A percentile compares a stretch with the other conserved stretches of the same genome.
phyloP scores from a whole-genome alignment of 1,284 basidiomycete species.

The Rhodotorula mucilaginosa region DNA sequence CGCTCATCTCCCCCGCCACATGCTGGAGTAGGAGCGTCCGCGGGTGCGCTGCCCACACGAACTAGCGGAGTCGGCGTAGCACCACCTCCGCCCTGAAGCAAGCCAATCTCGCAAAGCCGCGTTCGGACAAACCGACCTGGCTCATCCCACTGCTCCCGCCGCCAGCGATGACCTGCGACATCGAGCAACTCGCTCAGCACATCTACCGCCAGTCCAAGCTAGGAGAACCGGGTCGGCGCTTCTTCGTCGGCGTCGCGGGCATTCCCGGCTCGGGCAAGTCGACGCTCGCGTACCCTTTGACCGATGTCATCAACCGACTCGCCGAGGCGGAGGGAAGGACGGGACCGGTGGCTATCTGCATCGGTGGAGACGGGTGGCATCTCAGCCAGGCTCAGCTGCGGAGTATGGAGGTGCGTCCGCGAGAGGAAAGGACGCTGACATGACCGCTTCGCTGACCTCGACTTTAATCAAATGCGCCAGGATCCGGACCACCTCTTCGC shows the following conservation, averaged over 20 bases:
- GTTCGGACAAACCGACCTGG: too few relatives aligned
- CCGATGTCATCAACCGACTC: background rate
- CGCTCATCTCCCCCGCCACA: too few relatives aligned
- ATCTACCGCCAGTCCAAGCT: background rate
- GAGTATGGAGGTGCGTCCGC: background rate
- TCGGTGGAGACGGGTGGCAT: background rate
- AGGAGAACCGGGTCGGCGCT: background rate
- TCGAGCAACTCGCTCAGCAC: background rate
- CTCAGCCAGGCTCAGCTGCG: background rate
- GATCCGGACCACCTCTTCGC: background rate
- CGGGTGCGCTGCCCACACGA: too few relatives aligned
- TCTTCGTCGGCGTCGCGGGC: background rate
- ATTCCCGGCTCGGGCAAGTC: background rate
- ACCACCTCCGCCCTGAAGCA: too few relatives aligned
- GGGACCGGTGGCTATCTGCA: background rate
- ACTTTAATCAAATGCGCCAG: background rate
- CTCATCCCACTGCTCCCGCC: too few relatives aligned
- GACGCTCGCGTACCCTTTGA: background rate
- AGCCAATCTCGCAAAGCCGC: too few relatives aligned
- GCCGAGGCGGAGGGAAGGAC: background rate
- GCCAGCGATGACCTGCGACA: background rate
- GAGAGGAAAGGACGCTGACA: background rate
- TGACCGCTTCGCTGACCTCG: background rate
- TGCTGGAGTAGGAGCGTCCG: too few relatives aligned
- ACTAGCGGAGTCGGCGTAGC: too few relatives aligned